phyloP scores from a whole-genome alignment of 306 rosid genomes.

The Prunus salicina region DNA sequence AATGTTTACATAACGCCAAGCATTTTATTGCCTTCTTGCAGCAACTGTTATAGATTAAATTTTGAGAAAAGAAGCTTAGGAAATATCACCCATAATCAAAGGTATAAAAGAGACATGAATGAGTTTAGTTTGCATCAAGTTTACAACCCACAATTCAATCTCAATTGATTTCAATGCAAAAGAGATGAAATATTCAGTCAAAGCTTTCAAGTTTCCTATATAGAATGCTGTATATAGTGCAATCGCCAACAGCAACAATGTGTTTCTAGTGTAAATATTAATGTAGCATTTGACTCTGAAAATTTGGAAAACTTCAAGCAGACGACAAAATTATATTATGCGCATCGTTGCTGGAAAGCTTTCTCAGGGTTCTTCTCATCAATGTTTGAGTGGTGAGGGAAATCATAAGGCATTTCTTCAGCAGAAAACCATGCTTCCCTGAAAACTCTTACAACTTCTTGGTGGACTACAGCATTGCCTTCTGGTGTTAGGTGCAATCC shows the following conservation, averaged over 20 bases:
- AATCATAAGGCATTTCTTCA: slow-evolving; percentile 68
- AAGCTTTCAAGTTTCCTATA: neutral
- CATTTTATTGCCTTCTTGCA: neutral
- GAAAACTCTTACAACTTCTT: slow-evolving; percentile 41
- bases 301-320: neutral
- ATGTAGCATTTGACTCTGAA: neutral
- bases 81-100: neutral
- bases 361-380: slow-evolving; percentile 58
- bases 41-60: slow-evolving; percentile 4
- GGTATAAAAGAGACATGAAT: neutral
- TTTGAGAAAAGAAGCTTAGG: neutral
- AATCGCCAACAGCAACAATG: neutral
- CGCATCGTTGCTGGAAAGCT: slow-evolving; percentile 55
- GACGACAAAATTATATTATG: slow-evolving; percentile 14
- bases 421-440: slow-evolving; percentile 46
- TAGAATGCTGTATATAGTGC: neutral
- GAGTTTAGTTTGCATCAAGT: neutral
- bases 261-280: neutral
- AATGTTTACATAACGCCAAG: slow-evolving; percentile 8
- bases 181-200: neutral
- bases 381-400: slow-evolving; percentile 76
- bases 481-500: slow-evolving; percentile 88
- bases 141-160: neutral
- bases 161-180: neutral
- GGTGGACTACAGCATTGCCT: slow-evolving; percentile 60